Evolutionary conservation across 306 rosid species (phyloP).

Genomic region (Malus domestica): DNA sequence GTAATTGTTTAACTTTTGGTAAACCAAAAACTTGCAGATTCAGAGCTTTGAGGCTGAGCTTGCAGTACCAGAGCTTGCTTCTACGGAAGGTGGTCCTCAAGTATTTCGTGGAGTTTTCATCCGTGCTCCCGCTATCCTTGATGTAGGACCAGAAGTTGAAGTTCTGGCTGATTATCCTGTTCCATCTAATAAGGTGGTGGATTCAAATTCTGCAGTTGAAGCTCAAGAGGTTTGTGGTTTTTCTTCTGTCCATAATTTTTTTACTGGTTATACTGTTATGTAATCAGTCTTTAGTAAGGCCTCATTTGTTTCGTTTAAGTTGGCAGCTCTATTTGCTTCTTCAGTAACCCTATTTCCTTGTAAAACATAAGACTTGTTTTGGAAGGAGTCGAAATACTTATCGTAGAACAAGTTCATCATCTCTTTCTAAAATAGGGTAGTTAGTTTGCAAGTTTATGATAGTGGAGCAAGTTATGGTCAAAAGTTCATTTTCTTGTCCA

Average conservation of each 20-base stretch:
- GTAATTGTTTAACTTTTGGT: not conserved
- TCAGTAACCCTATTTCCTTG: not conserved
- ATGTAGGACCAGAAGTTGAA: constrained; percentile 82
- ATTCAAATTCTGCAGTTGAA: constrained; percentile 34
- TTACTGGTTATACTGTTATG: not conserved
- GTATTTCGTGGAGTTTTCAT: constrained; percentile 82
- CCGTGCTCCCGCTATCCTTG: constrained; percentile 95
- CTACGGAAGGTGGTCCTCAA: constrained; percentile 87
- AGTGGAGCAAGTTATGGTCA: not conserved
- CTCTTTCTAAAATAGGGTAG: not conserved
- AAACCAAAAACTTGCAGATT: constrained; percentile 33
- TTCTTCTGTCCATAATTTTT: not conserved
- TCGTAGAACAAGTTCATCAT: not conserved
- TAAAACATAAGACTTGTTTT: not conserved
- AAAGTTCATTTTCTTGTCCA: not conserved
- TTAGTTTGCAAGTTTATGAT: not conserved
- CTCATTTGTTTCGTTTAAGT: not conserved
- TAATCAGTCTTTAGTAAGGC: not conserved
- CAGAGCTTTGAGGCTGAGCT: constrained; percentile 90
- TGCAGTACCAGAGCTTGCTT: constrained; percentile 57
- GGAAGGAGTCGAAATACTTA: not conserved
- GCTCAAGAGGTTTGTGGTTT: constrained; percentile 44
- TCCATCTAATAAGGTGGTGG: constrained; percentile 22
- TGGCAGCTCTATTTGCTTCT: not conserved
- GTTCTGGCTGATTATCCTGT: constrained; percentile 67